Evolutionary conservation across 1,139 yeast species (phyloP).

Genomic region (Yamadazyma songkhlaensis): DNA sequence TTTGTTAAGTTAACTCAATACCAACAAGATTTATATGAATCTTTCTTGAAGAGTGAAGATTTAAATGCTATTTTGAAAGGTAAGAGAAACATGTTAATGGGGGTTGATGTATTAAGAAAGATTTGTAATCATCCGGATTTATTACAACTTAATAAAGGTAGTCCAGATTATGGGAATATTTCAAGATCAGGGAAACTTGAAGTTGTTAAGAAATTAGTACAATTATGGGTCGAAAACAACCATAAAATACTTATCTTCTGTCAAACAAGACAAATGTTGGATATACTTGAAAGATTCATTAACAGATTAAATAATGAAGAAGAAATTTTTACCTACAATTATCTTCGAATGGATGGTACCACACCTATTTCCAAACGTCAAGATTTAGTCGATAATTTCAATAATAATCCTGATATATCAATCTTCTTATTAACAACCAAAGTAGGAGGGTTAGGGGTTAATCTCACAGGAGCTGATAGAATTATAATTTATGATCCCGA

Average conservation of each 20-base stretch:
- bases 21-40: conserved; percentile 72
- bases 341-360: conserved; percentile 90
- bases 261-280: conserved; percentile 93
- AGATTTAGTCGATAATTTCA: conserved; percentile 74
- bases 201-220: conserved; percentile 73
- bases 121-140: conserved; percentile 97
- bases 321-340: conserved; percentile 30
- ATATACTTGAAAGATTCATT: conserved; percentile 68
- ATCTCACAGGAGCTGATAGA: conserved; percentile 91
- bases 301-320: conserved; percentile 33
- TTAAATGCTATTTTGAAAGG: conserved; percentile 71
- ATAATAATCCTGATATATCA: conserved; percentile 52
- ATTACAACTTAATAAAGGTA: conserved; percentile 37
- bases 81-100: conserved; percentile 76
- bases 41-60: conserved; percentile 75
- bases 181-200: conserved; percentile 85
- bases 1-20: conserved; percentile 80
- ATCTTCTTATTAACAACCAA: conserved; percentile 85
- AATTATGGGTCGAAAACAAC: conserved; percentile 72
- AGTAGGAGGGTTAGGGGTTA: conserved; percentile 95
- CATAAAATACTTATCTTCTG: conserved; percentile 82
- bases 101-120: conserved; percentile 85
- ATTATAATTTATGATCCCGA: conserved; percentile 96
- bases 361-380: conserved; percentile 81
- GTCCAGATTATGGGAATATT: conserved; percentile 62